phyloP scores from a whole-genome alignment of 148 eudicot species.

The Chenopodium quinoa region DNA sequence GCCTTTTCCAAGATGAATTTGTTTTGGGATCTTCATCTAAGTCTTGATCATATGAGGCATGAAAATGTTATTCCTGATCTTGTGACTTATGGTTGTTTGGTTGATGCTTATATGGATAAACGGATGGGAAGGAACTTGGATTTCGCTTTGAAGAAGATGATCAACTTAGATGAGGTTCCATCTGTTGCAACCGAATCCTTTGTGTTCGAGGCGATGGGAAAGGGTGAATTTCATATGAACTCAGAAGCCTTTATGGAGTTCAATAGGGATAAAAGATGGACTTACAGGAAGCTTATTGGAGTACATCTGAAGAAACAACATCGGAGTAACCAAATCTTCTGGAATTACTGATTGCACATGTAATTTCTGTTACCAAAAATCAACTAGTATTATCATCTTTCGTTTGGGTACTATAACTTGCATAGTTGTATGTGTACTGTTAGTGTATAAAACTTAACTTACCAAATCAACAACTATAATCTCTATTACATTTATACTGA shows the following conservation, averaged over 20 bases:
- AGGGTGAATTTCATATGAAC: slow-evolving; percentile 73
- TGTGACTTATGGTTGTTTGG: slow-evolving; percentile 91
- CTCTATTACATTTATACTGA: too few species aligned
- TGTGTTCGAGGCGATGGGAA: slow-evolving; percentile 82
- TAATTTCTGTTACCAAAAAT: neutral
- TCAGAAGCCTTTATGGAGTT: slow-evolving; percentile 85
- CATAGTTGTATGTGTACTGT: too few species aligned
- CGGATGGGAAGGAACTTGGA: slow-evolving; percentile 70
- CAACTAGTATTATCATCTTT: neutral
- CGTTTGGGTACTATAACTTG: too few species aligned
- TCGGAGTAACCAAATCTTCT: slow-evolving; percentile 76
- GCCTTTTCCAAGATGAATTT: slow-evolving; percentile 84
- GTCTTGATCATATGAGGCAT: slow-evolving; percentile 84
- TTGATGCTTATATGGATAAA: slow-evolving; percentile 85
- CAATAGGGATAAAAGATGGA: slow-evolving; percentile 51
- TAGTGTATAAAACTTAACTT: too few species aligned
- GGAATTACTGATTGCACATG: slow-evolving; percentile 64
- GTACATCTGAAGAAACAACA: slow-evolving; percentile 63
- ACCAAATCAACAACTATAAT: too few species aligned
- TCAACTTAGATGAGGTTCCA: slow-evolving; percentile 44
- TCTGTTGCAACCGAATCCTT: slow-evolving; percentile 50
- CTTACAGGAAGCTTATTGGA: slow-evolving; percentile 66
- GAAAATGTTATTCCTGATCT: slow-evolving; percentile 74
- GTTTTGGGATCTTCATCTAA: slow-evolving; percentile 92
- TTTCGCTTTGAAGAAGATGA: slow-evolving; percentile 63